A percentile compares a stretch with the other conserved stretches of the same genome.
Conservation (phyloP, 2,329 filamentous ascomycete species). For the Aspergillus puulaauensis region DNA sequence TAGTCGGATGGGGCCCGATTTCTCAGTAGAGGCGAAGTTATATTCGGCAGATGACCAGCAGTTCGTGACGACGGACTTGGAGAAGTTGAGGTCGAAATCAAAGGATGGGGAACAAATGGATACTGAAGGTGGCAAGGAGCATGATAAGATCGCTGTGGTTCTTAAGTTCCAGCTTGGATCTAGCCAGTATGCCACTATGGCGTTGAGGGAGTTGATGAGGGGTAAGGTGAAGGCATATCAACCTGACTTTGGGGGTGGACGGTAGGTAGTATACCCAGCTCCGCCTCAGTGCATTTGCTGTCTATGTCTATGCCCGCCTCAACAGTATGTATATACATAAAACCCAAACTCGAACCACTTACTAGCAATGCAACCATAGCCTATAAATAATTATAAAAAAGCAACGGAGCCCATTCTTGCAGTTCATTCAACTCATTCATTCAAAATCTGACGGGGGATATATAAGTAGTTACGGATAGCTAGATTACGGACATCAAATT, state of each 20-base stretch:
- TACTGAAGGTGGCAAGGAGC: conserved; percentile 1
- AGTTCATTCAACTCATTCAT: background rate
- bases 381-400: background rate
- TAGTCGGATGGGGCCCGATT: conserved; percentile 63
- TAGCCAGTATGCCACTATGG: conserved; percentile 84
- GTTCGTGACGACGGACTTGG: conserved; percentile 83
- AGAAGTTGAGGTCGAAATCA: conserved; percentile 51
- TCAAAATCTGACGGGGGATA: too few relatives aligned
- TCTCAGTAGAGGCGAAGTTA: conserved; percentile 66
- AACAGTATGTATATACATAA: background rate
- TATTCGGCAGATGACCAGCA: conserved; percentile 72
- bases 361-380: background rate
- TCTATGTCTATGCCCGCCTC: background rate
- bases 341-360: background rate
- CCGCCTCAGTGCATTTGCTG: too few relatives aligned
- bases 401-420: background rate
- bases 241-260: conserved; percentile 59
- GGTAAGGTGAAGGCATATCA: conserved; percentile 63
- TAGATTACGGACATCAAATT: too few relatives aligned
- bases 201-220: conserved; percentile 74
- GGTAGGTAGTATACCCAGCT: conserved; percentile 18
- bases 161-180: conserved; percentile 74
- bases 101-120: conserved; percentile 28
- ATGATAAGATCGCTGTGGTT: conserved; percentile 63
- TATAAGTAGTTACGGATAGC: too few relatives aligned